A percentile compares a stretch with the other conserved stretches of the same genome.
These are phyloP conservation scores for Leishmania gerbilli DNA, from an alignment of 208 protist species.

Conservation along the genomic window DNA sequence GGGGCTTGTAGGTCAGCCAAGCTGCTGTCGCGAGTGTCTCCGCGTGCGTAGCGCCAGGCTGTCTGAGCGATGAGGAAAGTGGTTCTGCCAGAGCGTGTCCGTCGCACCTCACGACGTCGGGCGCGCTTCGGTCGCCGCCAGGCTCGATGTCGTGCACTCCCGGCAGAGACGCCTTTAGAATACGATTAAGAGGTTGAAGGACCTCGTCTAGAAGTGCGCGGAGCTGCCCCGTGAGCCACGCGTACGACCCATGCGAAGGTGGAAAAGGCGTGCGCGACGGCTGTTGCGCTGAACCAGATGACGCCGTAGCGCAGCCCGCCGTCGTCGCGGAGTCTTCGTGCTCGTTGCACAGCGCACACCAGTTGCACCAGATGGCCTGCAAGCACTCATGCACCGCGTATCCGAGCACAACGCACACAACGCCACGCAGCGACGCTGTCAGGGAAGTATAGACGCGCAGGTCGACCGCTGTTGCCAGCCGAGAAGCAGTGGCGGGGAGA, in stretches of 20 bases:
- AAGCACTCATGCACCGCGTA: constrained; percentile 21
- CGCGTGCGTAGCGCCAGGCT: not conserved
- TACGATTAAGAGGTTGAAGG: constrained; percentile 23
- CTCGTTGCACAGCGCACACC: not conserved
- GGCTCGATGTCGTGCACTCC: not conserved
- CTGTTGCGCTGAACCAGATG: not conserved
- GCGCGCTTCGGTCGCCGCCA: not conserved
- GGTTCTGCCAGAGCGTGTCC: not conserved
- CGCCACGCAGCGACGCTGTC: constrained; percentile 15
- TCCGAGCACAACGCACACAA: constrained; percentile 17
- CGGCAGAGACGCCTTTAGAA: constrained; percentile 5
- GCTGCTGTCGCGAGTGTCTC: not conserved
- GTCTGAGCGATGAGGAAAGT: not conserved
- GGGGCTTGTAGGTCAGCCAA: constrained; percentile 24
- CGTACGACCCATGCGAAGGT: constrained; percentile 1
- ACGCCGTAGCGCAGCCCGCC: not conserved
- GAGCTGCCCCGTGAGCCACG: constrained; percentile 22
- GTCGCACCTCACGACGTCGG: not conserved
- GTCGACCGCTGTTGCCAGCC: not conserved
- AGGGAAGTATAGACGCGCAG: constrained; percentile 16
- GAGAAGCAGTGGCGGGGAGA: not conserved
- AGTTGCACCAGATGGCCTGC: not conserved
- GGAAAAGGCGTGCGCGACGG: not conserved
- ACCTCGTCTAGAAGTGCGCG: constrained; percentile 10
- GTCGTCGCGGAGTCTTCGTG: not conserved